Evolutionary conservation across 2,329 filamentous ascomycete species (phyloP).

Genomic region (Alternaria angustiovoidea): DNA sequence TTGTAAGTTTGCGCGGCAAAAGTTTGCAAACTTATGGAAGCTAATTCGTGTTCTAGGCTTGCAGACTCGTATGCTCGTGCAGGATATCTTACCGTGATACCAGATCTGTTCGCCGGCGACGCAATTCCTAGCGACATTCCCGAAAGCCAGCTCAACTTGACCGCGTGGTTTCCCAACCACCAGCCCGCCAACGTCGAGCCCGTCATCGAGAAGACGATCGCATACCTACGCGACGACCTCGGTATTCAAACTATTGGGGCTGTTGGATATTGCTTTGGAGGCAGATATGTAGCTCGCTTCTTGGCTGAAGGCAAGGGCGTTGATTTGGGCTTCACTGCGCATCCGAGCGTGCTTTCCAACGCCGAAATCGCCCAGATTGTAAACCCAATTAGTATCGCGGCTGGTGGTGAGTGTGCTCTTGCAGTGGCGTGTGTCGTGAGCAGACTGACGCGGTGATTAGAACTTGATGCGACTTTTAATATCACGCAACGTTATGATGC

Average conservation of each 20-base stretch:
- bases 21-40: background rate
- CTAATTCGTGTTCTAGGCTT: slow-evolving; percentile 12
- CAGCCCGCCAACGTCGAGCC: slow-evolving; percentile 55
- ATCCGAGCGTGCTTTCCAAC: slow-evolving; percentile 73
- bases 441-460: background rate
- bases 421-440: too few relatives aligned
- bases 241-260: slow-evolving; percentile 65
- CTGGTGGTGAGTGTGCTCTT: slow-evolving; percentile 40
- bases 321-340: slow-evolving; percentile 72
- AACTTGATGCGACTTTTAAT: background rate
- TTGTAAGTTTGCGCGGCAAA: slow-evolving; percentile 11
- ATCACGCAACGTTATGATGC: slow-evolving; percentile 8
- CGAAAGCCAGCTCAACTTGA: slow-evolving; percentile 74
- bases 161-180: slow-evolving; percentile 57
- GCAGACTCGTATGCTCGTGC: slow-evolving; percentile 46
- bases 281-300: slow-evolving; percentile 75
- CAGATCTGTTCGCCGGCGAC: slow-evolving; percentile 48
- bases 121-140: slow-evolving; percentile 39
- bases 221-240: slow-evolving; percentile 66
- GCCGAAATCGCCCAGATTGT: slow-evolving; percentile 71
- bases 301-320: slow-evolving; percentile 60
- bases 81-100: slow-evolving; percentile 46
- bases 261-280: slow-evolving; percentile 78
- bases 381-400: slow-evolving; percentile 73
- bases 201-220: slow-evolving; percentile 61